Percentiles rank a stretch among this genome's conserved stretches.
Evolutionary conservation across 2,329 filamentous ascomycete species (phyloP).

Genomic region (Diaporthe citri): DNA sequence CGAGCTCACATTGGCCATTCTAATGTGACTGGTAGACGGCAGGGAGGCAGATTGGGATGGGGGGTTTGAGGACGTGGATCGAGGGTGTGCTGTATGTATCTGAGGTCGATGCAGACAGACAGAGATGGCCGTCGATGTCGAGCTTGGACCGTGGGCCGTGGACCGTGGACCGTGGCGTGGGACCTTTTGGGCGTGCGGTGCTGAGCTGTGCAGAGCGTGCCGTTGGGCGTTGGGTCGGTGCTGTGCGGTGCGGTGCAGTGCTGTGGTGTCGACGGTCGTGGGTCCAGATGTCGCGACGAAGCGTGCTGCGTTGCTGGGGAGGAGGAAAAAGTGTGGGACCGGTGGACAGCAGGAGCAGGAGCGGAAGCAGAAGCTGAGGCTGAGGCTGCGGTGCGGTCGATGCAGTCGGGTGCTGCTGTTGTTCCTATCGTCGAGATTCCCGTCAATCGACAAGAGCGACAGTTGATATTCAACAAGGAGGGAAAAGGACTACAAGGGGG

Average conservation of each 20-base stretch:
- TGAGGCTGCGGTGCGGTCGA: slow-evolving; percentile 24
- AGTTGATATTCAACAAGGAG: neutral
- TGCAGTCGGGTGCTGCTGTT: neutral
- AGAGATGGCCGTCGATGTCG: slow-evolving; percentile 33
- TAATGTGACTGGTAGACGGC: slow-evolving; percentile 29
- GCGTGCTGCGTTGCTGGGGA: slow-evolving; percentile 15
- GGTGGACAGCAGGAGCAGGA: slow-evolving; percentile 7
- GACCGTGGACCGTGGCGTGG: slow-evolving; percentile 28
- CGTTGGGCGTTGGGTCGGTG: slow-evolving; percentile 17
- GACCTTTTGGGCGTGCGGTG: slow-evolving; percentile 12
- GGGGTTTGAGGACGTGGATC: slow-evolving; percentile 8
- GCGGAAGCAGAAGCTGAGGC: slow-evolving; percentile 25
- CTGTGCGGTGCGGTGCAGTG: slow-evolving; percentile 3
- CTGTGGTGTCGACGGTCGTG: slow-evolving; percentile 35
- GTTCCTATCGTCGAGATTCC: slow-evolving; percentile 3
- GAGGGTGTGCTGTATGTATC: slow-evolving; percentile 12
- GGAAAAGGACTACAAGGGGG: slow-evolving; percentile 29
- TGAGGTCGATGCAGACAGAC: slow-evolving; percentile 26
- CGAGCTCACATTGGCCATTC: slow-evolving; percentile 42
- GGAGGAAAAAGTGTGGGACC: slow-evolving; percentile 37
- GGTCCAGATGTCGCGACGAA: slow-evolving; percentile 35
- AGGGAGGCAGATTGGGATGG: slow-evolving; percentile 13
- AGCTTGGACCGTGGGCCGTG: slow-evolving; percentile 34
- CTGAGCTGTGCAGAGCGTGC: slow-evolving; percentile 23
- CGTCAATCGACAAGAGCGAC: slow-evolving; percentile 30